A percentile compares a stretch with the other conserved stretches of the same genome.
Conservation (phyloP, 2,329 filamentous ascomycete species). For the Fusarium secorum region DNA sequence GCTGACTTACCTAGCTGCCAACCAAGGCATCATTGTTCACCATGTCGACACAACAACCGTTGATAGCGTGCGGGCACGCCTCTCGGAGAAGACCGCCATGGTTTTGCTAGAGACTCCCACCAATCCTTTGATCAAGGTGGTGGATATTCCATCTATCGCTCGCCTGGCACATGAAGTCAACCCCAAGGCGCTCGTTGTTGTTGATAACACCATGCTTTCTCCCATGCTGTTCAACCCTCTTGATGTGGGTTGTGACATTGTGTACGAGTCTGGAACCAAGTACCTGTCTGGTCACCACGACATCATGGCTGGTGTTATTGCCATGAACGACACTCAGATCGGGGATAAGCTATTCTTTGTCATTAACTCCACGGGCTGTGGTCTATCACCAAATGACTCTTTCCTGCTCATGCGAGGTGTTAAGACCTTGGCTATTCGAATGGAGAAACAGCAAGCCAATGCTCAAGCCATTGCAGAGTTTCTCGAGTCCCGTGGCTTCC, state of each 20-base stretch:
- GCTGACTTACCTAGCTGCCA: constrained; percentile 87
- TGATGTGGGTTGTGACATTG: constrained; percentile 92
- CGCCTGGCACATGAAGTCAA: constrained; percentile 79
- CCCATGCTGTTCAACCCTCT: constrained; percentile 93
- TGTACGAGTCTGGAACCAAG: constrained; percentile 98
- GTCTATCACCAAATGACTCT: constrained; percentile 92
- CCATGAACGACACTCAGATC: constrained; percentile 81
- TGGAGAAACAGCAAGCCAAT: constrained; percentile 98
- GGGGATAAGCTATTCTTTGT: constrained; percentile 95
- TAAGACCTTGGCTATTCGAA: constrained; percentile 95
- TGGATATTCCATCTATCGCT: constrained; percentile 86
- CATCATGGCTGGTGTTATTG: constrained; percentile 97
- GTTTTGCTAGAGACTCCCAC: constrained; percentile 95
- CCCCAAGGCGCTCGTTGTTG: constrained; percentile 80
- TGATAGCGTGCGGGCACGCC: constrained; percentile 71
- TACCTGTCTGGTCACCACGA: constrained; percentile 98
- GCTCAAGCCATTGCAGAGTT: constrained; percentile 92
- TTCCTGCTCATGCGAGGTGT: constrained; percentile 95
- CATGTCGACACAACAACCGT: constrained; percentile 93
- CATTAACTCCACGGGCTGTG: constrained; percentile 96
- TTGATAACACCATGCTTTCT: constrained; percentile 99
- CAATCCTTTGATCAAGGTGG: constrained; percentile 97
- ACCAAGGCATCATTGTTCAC: constrained; percentile 91
- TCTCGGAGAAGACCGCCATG: constrained; percentile 88
- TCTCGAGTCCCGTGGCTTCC: constrained; percentile 89